Conservation (phyloP, 2,329 filamentous ascomycete species). For the Trichoderma pleuroti region DNA sequence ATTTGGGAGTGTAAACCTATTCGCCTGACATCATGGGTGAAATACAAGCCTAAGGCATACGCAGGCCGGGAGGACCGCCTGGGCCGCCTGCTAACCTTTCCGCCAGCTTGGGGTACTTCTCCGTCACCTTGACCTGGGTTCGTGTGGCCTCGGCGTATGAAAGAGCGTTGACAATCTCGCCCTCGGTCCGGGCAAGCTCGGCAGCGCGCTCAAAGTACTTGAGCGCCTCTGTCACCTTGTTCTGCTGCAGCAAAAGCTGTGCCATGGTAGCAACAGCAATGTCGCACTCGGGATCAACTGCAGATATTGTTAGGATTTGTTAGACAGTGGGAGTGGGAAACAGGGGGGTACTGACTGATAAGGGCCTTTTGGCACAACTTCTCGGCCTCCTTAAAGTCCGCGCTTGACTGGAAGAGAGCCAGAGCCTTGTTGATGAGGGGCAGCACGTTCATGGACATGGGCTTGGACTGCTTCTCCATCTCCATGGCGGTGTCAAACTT, state of each 20-base stretch:
- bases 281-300: slow-evolving; percentile 97
- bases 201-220: slow-evolving; percentile 97
- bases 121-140: slow-evolving; percentile 88
- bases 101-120: slow-evolving; percentile 79
- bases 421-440: slow-evolving; percentile 98
- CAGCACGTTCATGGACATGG: slow-evolving; percentile 93
- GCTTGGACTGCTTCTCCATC: slow-evolving; percentile 93
- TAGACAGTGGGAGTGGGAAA: neutral
- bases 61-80: slow-evolving; percentile 34
- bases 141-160: slow-evolving; percentile 96
- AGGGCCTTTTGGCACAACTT: slow-evolving; percentile 95
- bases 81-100: slow-evolving; percentile 55
- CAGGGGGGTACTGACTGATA: slow-evolving; percentile 66
- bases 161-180: slow-evolving; percentile 92
- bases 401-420: slow-evolving; percentile 96
- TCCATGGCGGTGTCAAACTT: slow-evolving; percentile 99
- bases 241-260: slow-evolving; percentile 93
- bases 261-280: slow-evolving; percentile 99
- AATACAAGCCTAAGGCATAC: slow-evolving; percentile 31
- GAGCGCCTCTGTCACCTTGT: slow-evolving; percentile 91
- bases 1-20: neutral
- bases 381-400: slow-evolving; percentile 91
- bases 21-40: neutral
- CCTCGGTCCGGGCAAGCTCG: slow-evolving; percentile 88
- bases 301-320: slow-evolving; percentile 35